Conservation (phyloP, 1,284 basidiomycete genomes). For the Trametes polyzona region DNA sequence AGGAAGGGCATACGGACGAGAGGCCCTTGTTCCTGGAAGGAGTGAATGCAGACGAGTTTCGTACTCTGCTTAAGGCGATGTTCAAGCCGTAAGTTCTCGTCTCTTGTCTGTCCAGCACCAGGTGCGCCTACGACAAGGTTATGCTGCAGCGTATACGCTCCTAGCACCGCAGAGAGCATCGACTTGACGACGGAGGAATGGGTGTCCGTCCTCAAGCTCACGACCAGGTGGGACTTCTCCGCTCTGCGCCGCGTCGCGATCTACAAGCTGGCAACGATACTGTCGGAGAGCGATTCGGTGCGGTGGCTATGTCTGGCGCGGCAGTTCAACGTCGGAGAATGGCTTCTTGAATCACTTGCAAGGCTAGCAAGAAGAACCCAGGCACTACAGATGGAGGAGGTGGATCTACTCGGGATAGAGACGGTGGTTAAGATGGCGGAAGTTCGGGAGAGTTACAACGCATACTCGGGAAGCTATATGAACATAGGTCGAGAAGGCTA, state of each 20-base stretch:
- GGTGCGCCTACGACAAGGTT: too few species aligned
- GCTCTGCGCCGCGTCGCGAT: constrained; percentile 4
- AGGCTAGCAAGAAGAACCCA: constrained; percentile 5
- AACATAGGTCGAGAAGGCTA: neutral
- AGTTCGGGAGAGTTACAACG: constrained; percentile 11
- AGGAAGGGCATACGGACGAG: constrained; percentile 19
- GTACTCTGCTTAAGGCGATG: constrained; percentile 13
- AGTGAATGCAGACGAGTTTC: constrained; percentile 18
- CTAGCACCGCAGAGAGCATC: neutral
- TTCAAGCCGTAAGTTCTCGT: constrained; percentile 15
- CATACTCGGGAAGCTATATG: neutral
- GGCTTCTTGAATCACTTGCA: constrained; percentile 9
- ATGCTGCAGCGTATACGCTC: neutral
- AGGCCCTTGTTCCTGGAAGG: constrained; percentile 18
- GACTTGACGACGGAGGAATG: constrained; percentile 8
- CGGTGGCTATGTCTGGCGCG: constrained; percentile 13
- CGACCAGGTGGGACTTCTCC: constrained; percentile 17
- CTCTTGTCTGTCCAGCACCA: neutral
- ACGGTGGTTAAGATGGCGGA: constrained; percentile 19
- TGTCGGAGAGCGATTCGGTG: constrained; percentile 6
- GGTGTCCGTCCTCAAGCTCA: constrained; percentile 18
- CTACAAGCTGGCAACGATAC: neutral
- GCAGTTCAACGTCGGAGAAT: constrained; percentile 11
- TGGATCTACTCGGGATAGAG: constrained; percentile 8
- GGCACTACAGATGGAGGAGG: constrained; percentile 11